phyloP scores from a whole-genome alignment of 192 early-diverging fungal species.

The Oehlia diaphana region DNA sequence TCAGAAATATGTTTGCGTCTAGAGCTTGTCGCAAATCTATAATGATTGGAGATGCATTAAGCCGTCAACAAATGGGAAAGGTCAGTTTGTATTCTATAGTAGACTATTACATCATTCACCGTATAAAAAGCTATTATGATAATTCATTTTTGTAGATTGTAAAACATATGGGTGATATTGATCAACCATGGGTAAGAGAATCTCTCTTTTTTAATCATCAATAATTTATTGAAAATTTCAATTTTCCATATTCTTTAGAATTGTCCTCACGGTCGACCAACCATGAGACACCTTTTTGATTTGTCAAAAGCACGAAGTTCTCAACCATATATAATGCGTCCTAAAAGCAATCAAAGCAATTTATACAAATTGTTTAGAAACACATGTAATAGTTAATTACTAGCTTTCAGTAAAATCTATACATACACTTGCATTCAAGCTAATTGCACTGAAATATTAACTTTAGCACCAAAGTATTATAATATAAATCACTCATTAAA shows the following conservation, averaged over 20 bases:
- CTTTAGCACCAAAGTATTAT: no score
- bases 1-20: conserved; percentile 80
- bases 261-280: conserved; percentile 96
- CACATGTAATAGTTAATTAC: neutral
- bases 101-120: no score
- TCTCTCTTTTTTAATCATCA: neutral
- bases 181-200: conserved; percentile 83
- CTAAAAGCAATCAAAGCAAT: neutral
- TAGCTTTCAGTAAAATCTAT: no score
- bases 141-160: conserved; percentile 58
- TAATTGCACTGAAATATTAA: no score
- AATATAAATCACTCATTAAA: no score
- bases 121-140: neutral
- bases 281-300: conserved; percentile 83
- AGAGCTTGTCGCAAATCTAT: conserved; percentile 86
- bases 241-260: conserved; percentile 52
- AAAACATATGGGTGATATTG: conserved; percentile 74
- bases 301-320: conserved; percentile 26
- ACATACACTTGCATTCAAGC: no score
- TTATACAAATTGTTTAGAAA: neutral
- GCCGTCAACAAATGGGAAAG: conserved; percentile 67
- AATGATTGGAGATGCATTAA: conserved; percentile 90
- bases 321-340: neutral
- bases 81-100: conserved; percentile 32
- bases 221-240: neutral